Evolutionary conservation across 352 stramenopile species (phyloP), one percentile per base, ranked within the genome.

Genomic region (Aphanomyces astaci): DNA sequence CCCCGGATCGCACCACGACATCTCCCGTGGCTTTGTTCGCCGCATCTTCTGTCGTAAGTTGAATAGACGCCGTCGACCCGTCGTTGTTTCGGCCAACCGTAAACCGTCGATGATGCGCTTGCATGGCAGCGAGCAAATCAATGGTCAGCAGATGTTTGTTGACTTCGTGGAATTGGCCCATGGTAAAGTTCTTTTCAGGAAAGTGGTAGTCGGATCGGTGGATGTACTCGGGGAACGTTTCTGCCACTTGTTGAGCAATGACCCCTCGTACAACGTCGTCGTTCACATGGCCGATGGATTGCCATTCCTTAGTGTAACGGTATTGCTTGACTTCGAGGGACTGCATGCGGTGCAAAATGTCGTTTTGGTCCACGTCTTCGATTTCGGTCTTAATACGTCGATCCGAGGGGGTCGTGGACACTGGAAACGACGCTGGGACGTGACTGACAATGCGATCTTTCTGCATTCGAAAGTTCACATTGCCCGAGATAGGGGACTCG

Each of bases 221-320:
- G 32, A 98, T 79, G 69, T 98, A 94, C 73, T 98, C 94, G 25
- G 94, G 94, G 71, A 98, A 98, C 0, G 94, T 84, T 56, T 95
- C 77, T 11, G 63, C 72, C 19, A 97, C 78, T 76, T 98, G 82
- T 73, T 98, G 94, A 27, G 92, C 94, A 72, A 98, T 97, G 0
- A 98, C 85, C 73, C 94, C 94, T 36, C 94, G 87, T 57, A 97
- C 88, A 48, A 71, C 55, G 9, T 78, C 74, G 40, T 95, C 80
- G 11, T 75, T 70, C 27, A 98, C 81, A 17, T 85, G 87, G 19
- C 90, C 82, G 46, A 97, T 87, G 39, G 82, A 63, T 40, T 86
- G 81, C 94, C 94, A 98, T 49, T 92, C 72, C 19, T 96, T 76
- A 2, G 86, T 96, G 70, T 98, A 98, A 17, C 80, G 76, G 69